These are phyloP conservation scores for Sphaerobolus stellatus DNA, from an alignment of 1,284 basidiomycete species.

Conservation along the genomic window DNA sequence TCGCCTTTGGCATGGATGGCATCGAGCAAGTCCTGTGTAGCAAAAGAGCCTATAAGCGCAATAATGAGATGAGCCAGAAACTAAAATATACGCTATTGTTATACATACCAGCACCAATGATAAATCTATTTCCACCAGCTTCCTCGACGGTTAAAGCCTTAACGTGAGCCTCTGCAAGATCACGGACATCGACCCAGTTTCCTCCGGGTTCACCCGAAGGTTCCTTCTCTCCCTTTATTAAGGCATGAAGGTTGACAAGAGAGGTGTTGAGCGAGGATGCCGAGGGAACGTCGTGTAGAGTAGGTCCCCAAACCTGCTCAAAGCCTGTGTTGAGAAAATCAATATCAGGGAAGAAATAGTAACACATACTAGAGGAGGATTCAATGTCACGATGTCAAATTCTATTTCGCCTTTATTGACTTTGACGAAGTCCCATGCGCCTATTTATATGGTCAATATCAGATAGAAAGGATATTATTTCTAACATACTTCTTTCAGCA, in stretches of 20 bases:
- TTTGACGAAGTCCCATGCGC: constrained; percentile 25
- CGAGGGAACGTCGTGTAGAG: constrained; percentile 28
- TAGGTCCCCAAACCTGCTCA: constrained; percentile 21
- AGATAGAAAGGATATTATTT: not conserved
- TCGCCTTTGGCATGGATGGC: constrained; percentile 26
- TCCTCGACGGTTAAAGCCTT: constrained; percentile 45
- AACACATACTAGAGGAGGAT: constrained; percentile 20
- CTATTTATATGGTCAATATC: constrained; percentile 4
- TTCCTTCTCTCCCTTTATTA: constrained; percentile 19
- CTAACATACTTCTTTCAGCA: constrained; percentile 55
- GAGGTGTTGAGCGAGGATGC: constrained; percentile 29
- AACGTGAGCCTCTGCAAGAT: constrained; percentile 54
- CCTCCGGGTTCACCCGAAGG: constrained; percentile 17
- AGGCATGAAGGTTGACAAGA: constrained; percentile 23
- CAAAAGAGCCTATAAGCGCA: constrained; percentile 18
- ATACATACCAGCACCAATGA: constrained; percentile 33
- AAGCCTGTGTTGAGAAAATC: not conserved
- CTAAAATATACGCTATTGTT: not conserved
- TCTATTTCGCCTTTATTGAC: constrained; percentile 19
- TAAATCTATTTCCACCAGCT: constrained; percentile 53
- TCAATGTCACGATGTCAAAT: constrained; percentile 23
- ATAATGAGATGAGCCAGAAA: not conserved
- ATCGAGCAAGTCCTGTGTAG: constrained; percentile 32
- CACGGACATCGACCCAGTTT: constrained; percentile 59
- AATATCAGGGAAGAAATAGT: not conserved